Percentiles rank a stretch among this genome's conserved stretches.
Evolutionary conservation across 495 filamentous ascomycete genomes (phyloP).

Genomic region (Penicillium tannophilum): DNA sequence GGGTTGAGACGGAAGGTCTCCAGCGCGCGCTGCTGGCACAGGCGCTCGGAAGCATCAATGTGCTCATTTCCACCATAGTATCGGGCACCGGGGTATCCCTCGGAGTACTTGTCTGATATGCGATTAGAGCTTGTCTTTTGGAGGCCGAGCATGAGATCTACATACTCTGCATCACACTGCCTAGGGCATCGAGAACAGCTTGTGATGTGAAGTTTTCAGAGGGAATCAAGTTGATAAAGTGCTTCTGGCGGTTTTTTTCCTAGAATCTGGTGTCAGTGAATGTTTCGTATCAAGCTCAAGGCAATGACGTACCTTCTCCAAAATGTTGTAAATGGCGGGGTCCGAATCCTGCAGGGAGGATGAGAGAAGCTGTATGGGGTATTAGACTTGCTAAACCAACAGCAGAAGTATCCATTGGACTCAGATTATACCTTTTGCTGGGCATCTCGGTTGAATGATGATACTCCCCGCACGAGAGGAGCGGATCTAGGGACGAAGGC

Average conservation of each 20-base stretch:
- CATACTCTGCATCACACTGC: slow-evolving; percentile 98
- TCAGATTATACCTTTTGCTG: slow-evolving; percentile 44
- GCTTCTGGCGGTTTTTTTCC: slow-evolving; percentile 94
- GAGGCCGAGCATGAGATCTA: slow-evolving; percentile 14
- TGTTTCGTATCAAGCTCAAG: slow-evolving; percentile 3
- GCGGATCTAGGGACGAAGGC: slow-evolving; percentile 22
- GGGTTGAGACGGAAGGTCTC: slow-evolving; percentile 81
- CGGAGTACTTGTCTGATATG: slow-evolving; percentile 91
- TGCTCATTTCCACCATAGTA: slow-evolving; percentile 98
- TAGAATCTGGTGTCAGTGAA: slow-evolving; percentile 39
- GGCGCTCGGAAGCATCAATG: slow-evolving; percentile 85
- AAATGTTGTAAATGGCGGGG: slow-evolving; percentile 80
- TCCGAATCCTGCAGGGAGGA: slow-evolving; percentile 81
- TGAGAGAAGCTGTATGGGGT: slow-evolving; percentile 66
- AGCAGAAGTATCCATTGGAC: slow-evolving; percentile 11
- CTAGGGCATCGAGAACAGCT: slow-evolving; percentile 92
- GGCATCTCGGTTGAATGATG: slow-evolving; percentile 41
- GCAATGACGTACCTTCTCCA: slow-evolving; percentile 71
- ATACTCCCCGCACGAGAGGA: slow-evolving; percentile 40
- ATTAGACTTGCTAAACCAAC: slow-evolving; percentile 9
- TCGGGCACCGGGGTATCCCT: slow-evolving; percentile 93
- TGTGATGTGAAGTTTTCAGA: slow-evolving; percentile 99
- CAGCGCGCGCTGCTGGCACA: slow-evolving; percentile 88
- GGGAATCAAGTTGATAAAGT: slow-evolving; percentile 98
- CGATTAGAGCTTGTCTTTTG: slow-evolving; percentile 14